Conservation (phyloP, 2,329 filamentous ascomycete genomes). For the Fonsecaea nubica region DNA sequence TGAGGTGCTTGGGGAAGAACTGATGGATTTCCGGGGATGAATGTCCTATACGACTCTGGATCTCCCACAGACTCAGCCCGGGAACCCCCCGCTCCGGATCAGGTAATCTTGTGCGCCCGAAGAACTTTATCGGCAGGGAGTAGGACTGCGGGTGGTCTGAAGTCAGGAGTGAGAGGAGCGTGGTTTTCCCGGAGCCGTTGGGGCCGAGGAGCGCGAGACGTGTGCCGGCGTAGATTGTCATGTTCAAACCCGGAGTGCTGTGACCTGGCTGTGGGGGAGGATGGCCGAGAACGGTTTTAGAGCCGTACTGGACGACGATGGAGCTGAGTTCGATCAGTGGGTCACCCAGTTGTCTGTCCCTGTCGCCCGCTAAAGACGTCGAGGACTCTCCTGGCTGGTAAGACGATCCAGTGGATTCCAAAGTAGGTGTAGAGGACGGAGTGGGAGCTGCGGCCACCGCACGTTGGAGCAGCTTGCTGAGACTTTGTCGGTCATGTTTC, state of each 20-base stretch:
- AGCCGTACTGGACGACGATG: constrained; percentile 79
- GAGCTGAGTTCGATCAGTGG: constrained; percentile 85
- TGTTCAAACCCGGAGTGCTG: constrained; percentile 70
- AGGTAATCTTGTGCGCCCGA: constrained; percentile 80
- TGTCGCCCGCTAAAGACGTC: neutral
- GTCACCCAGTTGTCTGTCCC: constrained; percentile 60
- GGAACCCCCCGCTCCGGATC: constrained; percentile 64
- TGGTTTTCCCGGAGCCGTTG: constrained; percentile 95
- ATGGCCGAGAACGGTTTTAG: constrained; percentile 77
- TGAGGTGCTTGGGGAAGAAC: constrained; percentile 82
- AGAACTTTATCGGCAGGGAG: constrained; percentile 82
- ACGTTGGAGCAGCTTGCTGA: constrained; percentile 17
- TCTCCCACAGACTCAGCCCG: constrained; percentile 88
- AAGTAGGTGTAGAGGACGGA: neutral
- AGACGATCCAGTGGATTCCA: neutral
- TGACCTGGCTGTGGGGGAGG: constrained; percentile 60
- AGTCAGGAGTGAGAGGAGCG: constrained; percentile 86
- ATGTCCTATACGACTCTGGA: constrained; percentile 88
- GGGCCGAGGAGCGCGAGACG: constrained; percentile 92
- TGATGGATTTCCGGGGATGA: constrained; percentile 93
- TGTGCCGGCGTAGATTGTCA: constrained; percentile 82
- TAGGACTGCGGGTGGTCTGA: constrained; percentile 97
- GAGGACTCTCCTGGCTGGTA: neutral
- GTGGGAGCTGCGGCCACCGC: neutral
- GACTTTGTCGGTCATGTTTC: neutral